Evolutionary conservation across 129 eudicot species (phyloP).

Genomic region (sunflower (Helianthus annuus)): HanXRQr2.0-SUNRISE NC_035442.2:165743689-165744188

Average conservation of each 20-base stretch:
- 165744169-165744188: too few relatives aligned
- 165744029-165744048: conserved; percentile 49
- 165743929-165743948: conserved; percentile 82
- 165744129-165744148: conserved; percentile 12
- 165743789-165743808: conserved; percentile 72
- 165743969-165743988: conserved; percentile 68
- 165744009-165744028: conserved; percentile 77
- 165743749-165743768: conserved; percentile 95
- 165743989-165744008: conserved; percentile 77
- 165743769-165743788: conserved; percentile 90
- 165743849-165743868: conserved; percentile 72
- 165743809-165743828: conserved; percentile 89
- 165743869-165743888: conserved; percentile 79
- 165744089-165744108: conserved; percentile 35
- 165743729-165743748: conserved; percentile 75
- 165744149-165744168: conserved; percentile 11
- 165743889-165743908: conserved; percentile 85
- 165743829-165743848: conserved; percentile 90
- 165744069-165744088: conserved; percentile 39
- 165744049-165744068: conserved; percentile 30
- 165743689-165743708: conserved; percentile 85
- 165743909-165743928: conserved; percentile 83
- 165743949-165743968: conserved; percentile 70
- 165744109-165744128: conserved; percentile 23
- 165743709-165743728: conserved; percentile 65